Conservation (phyloP, 2,329 filamentous ascomycete species). For the Trichoderma endophyticum region DNA sequence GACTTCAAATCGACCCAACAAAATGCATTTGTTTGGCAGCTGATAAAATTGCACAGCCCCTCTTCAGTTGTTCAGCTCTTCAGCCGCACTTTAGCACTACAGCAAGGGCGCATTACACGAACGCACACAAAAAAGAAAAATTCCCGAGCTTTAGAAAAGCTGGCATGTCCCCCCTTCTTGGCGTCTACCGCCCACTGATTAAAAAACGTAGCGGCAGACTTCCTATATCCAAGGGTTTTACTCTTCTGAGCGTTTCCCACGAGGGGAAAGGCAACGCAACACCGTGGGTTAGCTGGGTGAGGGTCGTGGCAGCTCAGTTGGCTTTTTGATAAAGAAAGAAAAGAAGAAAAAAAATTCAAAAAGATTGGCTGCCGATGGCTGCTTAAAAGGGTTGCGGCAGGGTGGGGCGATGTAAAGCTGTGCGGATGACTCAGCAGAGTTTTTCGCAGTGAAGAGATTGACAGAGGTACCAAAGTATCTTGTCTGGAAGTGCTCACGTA, state of each 20-base stretch:
- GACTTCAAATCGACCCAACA: not conserved
- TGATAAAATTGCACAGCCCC: not conserved
- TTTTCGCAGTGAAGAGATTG: not conserved
- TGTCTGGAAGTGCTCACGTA: not conserved
- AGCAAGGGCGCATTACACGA: slow-evolving; percentile 4
- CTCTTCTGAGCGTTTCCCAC: slow-evolving; percentile 56
- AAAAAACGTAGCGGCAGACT: slow-evolving; percentile 51
- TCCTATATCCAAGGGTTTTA: slow-evolving; percentile 60
- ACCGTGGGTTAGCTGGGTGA: slow-evolving; percentile 56
- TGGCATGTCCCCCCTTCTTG: slow-evolving; percentile 58
- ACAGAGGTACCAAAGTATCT: not conserved
- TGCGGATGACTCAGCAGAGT: slow-evolving; percentile 8
- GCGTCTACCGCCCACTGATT: slow-evolving; percentile 52
- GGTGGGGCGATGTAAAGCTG: slow-evolving; percentile 15
- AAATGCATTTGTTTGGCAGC: not conserved
- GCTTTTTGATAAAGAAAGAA: slow-evolving; percentile 61
- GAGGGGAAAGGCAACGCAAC: slow-evolving; percentile 58
- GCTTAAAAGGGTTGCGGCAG: slow-evolving; percentile 11
- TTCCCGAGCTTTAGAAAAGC: slow-evolving; percentile 18
- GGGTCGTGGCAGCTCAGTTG: slow-evolving; percentile 62
- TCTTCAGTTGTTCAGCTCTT: not conserved
- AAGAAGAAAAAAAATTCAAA: slow-evolving; percentile 36
- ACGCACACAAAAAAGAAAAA: not conserved
- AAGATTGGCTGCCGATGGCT: slow-evolving; percentile 24
- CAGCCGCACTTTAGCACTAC: not conserved